phyloP scores from a whole-genome alignment of 73 alveolate genomes.

The Durusdinium trenchii region DNA sequence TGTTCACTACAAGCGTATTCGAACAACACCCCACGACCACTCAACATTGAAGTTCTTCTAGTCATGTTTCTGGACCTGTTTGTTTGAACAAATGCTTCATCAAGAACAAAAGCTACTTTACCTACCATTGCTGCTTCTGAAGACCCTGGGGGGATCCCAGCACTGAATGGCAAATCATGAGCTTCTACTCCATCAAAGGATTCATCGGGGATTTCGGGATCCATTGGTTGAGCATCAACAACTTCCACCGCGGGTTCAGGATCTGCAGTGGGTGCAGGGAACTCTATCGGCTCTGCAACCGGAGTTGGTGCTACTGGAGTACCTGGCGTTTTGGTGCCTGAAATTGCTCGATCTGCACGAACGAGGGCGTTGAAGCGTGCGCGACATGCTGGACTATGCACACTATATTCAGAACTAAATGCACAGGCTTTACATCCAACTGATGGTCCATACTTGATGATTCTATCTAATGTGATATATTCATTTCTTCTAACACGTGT shows the following conservation, averaged over 20 bases:
- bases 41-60: not conserved
- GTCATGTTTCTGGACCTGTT: not conserved
- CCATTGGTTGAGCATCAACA: not conserved
- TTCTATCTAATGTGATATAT: not conserved
- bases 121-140: not conserved
- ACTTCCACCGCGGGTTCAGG: not conserved
- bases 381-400: not conserved
- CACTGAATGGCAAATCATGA: not conserved
- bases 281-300: not conserved
- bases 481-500: not conserved
- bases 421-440: not conserved
- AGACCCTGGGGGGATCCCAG: not conserved
- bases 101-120: not conserved
- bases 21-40: not conserved
- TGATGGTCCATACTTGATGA: not conserved
- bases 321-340: not conserved
- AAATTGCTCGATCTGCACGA: not conserved
- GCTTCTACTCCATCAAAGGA: not conserved
- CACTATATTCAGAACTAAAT: conserved; percentile 3
- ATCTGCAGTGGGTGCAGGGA: not conserved
- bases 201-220: not conserved
- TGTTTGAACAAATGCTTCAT: not conserved
- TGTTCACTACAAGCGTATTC: not conserved
- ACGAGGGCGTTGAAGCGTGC: not conserved
- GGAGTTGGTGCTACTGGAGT: conserved; percentile 7